These are phyloP conservation scores for Phlebiopsis flavidoalba DNA, from an alignment of 768 basidiomycete species.

Conservation along the genomic window DNA sequence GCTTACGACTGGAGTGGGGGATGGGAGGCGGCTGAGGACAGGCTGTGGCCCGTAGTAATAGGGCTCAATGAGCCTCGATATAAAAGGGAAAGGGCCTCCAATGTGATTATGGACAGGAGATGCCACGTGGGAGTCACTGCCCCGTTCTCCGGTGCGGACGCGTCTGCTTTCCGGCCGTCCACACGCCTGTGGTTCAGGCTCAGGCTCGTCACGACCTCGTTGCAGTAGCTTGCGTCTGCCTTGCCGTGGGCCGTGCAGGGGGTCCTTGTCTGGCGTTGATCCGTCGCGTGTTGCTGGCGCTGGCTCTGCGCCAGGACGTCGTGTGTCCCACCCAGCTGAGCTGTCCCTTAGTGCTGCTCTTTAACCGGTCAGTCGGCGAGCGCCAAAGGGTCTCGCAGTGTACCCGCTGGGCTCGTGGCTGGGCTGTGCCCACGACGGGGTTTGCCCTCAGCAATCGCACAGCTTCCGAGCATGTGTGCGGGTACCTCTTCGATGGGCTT, in stretches of 20 bases:
- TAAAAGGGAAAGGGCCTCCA: slow-evolving; percentile 4
- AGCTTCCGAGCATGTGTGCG: background rate
- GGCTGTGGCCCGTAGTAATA: slow-evolving; percentile 3
- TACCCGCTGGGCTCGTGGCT: background rate
- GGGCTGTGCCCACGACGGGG: background rate
- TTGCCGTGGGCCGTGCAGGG: background rate
- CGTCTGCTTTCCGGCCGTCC: slow-evolving; percentile 2
- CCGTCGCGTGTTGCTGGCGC: too few relatives aligned
- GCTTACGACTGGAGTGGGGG: slow-evolving; percentile 5
- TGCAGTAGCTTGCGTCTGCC: background rate
- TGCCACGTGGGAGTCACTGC: slow-evolving; percentile 3
- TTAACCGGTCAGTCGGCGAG: background rate
- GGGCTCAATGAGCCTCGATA: background rate
- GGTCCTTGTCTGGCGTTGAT: background rate
- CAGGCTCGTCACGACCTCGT: background rate
- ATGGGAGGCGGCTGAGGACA: background rate
- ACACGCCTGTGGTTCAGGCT: background rate
- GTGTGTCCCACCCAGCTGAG: too few relatives aligned
- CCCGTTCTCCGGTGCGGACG: background rate
- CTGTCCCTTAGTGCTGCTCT: background rate
- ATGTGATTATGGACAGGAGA: slow-evolving; percentile 2
- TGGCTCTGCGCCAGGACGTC: too few relatives aligned
- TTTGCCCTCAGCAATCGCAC: background rate
- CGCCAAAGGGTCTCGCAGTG: too few relatives aligned
- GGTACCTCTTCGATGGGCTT: background rate